Conservation (phyloP, 192 early-diverging fungal genomes). For the Rhizophagus prolifer region DNA sequence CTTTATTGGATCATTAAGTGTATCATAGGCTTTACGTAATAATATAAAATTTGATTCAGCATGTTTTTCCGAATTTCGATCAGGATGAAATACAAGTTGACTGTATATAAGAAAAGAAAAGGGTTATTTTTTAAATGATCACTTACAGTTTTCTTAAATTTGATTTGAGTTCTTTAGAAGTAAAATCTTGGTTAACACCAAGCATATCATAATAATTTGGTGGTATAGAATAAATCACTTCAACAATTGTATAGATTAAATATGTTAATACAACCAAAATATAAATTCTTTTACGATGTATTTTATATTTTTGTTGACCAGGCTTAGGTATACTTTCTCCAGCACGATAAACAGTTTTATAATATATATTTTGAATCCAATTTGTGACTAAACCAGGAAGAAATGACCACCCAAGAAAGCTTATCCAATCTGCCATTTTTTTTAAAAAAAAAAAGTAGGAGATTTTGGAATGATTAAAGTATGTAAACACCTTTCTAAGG, state of each 20-base stretch:
- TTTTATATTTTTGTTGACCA: slow-evolving; percentile 36
- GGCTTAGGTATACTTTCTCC: slow-evolving; percentile 37
- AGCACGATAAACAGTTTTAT: slow-evolving; percentile 38
- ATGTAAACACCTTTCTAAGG: too few species aligned
- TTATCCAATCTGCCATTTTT: neutral
- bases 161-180: slow-evolving; percentile 37
- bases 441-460: neutral
- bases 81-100: slow-evolving; percentile 29
- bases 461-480: too few species aligned
- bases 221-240: slow-evolving; percentile 34
- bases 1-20: slow-evolving; percentile 37
- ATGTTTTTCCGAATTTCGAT: slow-evolving; percentile 21
- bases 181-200: slow-evolving; percentile 36
- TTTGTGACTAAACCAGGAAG: slow-evolving; percentile 41
- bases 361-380: slow-evolving; percentile 42
- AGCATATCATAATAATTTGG: slow-evolving; percentile 45
- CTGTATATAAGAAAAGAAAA: slow-evolving; percentile 15
- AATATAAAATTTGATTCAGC: slow-evolving; percentile 30
- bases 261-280: slow-evolving; percentile 41
- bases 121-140: neutral
- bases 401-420: slow-evolving; percentile 21
- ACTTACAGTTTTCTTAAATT: slow-evolving; percentile 43
- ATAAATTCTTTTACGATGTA: slow-evolving; percentile 45
- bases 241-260: slow-evolving; percentile 44
- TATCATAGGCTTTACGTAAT: slow-evolving; percentile 40